Conservation (phyloP, 768 basidiomycete species). For the Coprinopsis sp. region DNA sequence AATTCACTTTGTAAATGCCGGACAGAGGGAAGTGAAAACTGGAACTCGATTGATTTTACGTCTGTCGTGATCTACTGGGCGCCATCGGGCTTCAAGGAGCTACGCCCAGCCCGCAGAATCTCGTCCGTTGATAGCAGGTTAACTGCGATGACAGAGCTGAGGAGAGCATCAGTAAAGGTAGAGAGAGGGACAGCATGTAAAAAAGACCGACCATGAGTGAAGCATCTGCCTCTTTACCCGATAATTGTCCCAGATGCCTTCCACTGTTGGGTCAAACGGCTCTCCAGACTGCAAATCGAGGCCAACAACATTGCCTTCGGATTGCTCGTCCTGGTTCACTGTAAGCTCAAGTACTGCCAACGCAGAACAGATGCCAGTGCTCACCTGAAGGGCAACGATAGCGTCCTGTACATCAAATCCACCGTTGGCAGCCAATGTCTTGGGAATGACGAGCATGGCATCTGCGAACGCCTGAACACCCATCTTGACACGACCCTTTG, state of each 20-base stretch:
- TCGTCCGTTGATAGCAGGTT: slow-evolving; percentile 96
- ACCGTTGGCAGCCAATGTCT: slow-evolving; percentile 93
- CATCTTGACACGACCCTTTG: slow-evolving; percentile 94
- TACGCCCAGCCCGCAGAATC: slow-evolving; percentile 85
- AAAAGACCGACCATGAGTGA: slow-evolving; percentile 75
- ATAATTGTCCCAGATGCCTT: slow-evolving; percentile 99
- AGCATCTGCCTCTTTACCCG: slow-evolving; percentile 98
- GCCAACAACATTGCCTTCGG: slow-evolving; percentile 90
- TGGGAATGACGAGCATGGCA: slow-evolving; percentile 89
- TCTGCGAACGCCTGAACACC: slow-evolving; percentile 97
- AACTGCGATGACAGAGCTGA: slow-evolving; percentile 87
- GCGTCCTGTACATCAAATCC: slow-evolving; percentile 97
- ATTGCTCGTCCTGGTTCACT: slow-evolving; percentile 73
- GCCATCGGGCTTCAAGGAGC: slow-evolving; percentile 83
- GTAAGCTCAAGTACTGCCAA: not conserved
- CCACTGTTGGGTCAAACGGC: slow-evolving; percentile 92
- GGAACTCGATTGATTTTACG: not conserved
- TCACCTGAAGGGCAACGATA: slow-evolving; percentile 84
- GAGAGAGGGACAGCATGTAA: slow-evolving; percentile 13
- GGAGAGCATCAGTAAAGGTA: slow-evolving; percentile 13
- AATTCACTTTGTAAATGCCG: too few relatives aligned
- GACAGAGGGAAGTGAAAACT: too few relatives aligned
- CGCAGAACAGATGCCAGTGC: slow-evolving; percentile 5
- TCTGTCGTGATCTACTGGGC: slow-evolving; percentile 28
- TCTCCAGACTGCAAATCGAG: slow-evolving; percentile 91